Evolutionary conservation across 2,329 filamentous ascomycete species (phyloP), one percentile per base, ranked within the genome.

Genomic region (Claviceps maximensis): DNA sequence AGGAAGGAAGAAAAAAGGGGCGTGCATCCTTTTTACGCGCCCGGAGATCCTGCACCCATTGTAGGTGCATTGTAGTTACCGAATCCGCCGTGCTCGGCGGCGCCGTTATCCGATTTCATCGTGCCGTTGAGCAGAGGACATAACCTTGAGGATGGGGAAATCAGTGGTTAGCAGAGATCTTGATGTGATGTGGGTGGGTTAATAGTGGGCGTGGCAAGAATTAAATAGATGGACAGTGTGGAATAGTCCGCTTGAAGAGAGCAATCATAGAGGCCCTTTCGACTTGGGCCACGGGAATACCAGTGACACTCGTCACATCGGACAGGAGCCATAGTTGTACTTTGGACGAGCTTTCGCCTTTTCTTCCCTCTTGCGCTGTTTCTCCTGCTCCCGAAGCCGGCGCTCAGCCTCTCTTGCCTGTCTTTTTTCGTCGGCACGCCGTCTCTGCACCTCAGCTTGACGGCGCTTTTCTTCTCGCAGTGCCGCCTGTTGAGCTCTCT

Each of bases 41-140:
- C 44, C 25, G 68, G 67, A 41, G 68, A 70, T 51, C 64, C 66
- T 52, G 66, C 66, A 48, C 57, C 59, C 29, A 58, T 62, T 10
- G 62, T 51, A 7, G 69, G 67, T 19, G 72, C 71, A 50, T 69
- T 71, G 65, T 77, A 78, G 52, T 77, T 75, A 54, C 79, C 79
- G 65, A 82, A 82, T 7, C 78, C 76, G 52, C 77, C 75, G 56
- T 80, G 74, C 56, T 81, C 78, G 40, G 71, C 71, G n/a, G 71
- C 69, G 54, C 72, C 71, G 57, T 76, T 77, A 59, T 79, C 76
- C 41, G 73, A 70, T 58, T 86, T 84, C 73, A 86, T 86, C 33
- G 86, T 87, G 51, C 89, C 88, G 65, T 94, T 94, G 57, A 94
- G 83, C 67, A 93, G 75, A 48, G 88, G 88, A 67, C 88, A 94